Base-by-base conservation (phyloP, 2,329 filamentous ascomycete species). In the Colletotrichum tanaceti region DNA sequence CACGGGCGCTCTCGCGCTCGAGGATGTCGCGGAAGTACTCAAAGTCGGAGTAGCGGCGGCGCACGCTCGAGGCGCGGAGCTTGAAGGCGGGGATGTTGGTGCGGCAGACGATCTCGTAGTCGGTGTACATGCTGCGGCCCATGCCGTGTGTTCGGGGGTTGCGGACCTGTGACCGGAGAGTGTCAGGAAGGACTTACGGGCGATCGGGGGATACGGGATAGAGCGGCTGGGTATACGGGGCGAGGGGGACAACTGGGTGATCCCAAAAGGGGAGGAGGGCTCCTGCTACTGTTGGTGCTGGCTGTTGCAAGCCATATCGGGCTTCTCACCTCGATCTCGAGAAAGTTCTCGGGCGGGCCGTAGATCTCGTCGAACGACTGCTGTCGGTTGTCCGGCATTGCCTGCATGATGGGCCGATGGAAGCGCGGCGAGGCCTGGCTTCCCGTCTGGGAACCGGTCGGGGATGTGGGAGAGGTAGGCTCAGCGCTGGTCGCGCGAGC, bases 41-140 rank as follows among this genome's bases (percentile, higher is more conserved):
- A 79, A 99, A 99, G 81, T 99, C 96, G 65, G 92, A 96, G 85
- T 99, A 99, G 60, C 96, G 93, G 71, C 96, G 90, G 74, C 94
- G 93, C 71, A 99, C 96, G 74, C 90, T 89, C 72, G 90, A 94
- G 78, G 92, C 89, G 73, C 94, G 93, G 75, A 98, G 90, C 85
- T 98, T 98, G 88, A 99, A 99, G 75, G 96, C 94, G 67, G 96
- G 96, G 78, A 99, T 99, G 84, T 99, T 99, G 82, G 96, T 99
- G 75, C 93, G 91, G 85, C 96, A 97, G 75, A 97, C 88, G 77
- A 99, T 98, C 82, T 98, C 94, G 86, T 98, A 99, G 82, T 97
- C 96, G 63, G 96, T 99, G 85, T 98, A 98, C 94, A 97, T 97
- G 83, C 90, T 89, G 74, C 96, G 93, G 72, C 94, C 95, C 77